phyloP scores from a whole-genome alignment of 371 early-diverging fungal species.

The Apophysomyces sp. region DNA sequence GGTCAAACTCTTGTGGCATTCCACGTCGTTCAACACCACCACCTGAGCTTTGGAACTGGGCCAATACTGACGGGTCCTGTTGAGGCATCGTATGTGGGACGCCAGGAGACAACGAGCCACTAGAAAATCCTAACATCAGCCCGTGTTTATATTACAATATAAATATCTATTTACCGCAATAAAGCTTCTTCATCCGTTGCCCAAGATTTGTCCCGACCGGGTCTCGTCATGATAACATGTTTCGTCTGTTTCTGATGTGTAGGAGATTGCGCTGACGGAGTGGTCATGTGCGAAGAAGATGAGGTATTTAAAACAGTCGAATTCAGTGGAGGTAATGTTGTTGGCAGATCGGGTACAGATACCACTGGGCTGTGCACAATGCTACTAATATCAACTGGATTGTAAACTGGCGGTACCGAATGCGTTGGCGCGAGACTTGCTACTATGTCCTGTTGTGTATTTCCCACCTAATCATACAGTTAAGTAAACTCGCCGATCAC shows the following conservation, averaged over 20 bases:
- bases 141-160: background rate
- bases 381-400: conserved; percentile 4
- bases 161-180: background rate
- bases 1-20: conserved; percentile 1
- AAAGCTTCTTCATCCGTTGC: background rate
- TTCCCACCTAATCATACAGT: background rate
- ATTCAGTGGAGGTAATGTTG: conserved; percentile 8
- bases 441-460: conserved; percentile 1
- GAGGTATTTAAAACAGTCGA: background rate
- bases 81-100: background rate
- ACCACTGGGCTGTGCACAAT: conserved; percentile 4
- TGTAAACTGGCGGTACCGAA: background rate
- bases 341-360: conserved; percentile 3
- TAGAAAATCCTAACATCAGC: background rate
- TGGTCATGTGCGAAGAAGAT: background rate
- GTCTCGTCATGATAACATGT: background rate
- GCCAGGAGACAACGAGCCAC: conserved; percentile 2
- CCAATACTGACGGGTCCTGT: conserved; percentile 26
- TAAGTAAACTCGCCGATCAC: conserved; percentile 2
- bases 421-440: conserved; percentile 3
- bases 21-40: background rate
- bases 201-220: background rate
- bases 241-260: background rate
- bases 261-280: background rate
- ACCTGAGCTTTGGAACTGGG: conserved; percentile 12